Evolutionary conservation across 352 stramenopile genomes (phyloP).

Genomic region (Stramenopiles sp.): DNA sequence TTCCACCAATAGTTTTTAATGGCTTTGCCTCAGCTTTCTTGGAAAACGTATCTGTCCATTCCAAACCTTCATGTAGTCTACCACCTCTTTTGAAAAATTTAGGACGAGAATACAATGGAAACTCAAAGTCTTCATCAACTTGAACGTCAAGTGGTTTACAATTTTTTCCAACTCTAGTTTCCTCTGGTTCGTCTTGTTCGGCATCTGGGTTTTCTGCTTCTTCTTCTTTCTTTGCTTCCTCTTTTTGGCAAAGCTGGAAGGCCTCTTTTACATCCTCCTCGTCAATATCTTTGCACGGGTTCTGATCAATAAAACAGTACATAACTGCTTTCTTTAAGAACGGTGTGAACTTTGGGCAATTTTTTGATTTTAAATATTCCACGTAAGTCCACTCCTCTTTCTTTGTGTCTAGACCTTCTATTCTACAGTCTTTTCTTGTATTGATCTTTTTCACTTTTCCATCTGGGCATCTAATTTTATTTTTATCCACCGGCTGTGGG

Average conservation of each 20-base stretch:
- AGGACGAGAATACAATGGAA: not conserved
- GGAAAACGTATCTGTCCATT: not conserved
- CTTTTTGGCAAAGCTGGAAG: conserved; percentile 5
- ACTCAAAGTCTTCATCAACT: not conserved
- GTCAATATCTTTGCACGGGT: not conserved
- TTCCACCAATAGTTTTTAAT: not conserved
- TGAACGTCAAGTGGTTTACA: not conserved
- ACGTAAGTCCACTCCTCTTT: not conserved
- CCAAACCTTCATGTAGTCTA: not conserved
- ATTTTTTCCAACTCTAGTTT: not conserved
- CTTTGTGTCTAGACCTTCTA: not conserved
- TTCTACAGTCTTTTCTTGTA: not conserved
- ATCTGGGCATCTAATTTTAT: not conserved
- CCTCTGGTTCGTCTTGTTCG: conserved; percentile 3
- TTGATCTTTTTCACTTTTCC: not conserved
- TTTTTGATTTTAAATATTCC: not conserved
- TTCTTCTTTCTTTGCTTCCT: not conserved
- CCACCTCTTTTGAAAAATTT: not conserved
- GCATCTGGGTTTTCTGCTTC: not conserved
- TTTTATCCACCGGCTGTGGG: not conserved
- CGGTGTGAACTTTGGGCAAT: not conserved
- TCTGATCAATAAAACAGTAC: not conserved
- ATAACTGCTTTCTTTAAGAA: not conserved
- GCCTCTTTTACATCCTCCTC: not conserved
- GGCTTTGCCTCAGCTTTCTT: not conserved